Evolutionary conservation across 192 early-diverging fungal species (phyloP), one percentile per base, ranked within the genome.

Genomic region (Dimargaris verticillata): DNA sequence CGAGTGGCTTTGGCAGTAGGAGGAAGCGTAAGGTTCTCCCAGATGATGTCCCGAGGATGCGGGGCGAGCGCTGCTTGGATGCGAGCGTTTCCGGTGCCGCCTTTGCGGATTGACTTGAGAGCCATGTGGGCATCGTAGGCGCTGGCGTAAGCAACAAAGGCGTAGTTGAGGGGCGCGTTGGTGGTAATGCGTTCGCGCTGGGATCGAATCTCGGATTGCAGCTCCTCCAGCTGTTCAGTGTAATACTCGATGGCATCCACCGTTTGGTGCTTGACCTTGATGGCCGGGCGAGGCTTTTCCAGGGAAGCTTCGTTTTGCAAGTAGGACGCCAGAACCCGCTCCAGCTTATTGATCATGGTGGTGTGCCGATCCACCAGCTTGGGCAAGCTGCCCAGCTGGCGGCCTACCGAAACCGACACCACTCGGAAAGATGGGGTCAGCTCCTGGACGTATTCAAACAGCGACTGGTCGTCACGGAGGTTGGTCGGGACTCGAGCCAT

Each of bases 211-310:
- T 78, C 62, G 4, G 67, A 61, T 58, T 77, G 73, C 17, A 84
- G 66, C 1, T 53, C 60, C 62, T 84, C 78, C 0, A 88, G 81
- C 45, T 80, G 71, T 26, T 71, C 62, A 44, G 84, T 79, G 62
- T 84, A 84, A 60, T 84, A 77, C 53, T 86, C 79, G 54, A 88
- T 86, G 20, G 82, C 79, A 46, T 88, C 86, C 14, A 86, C 75
- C 33, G 75, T 72, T 41, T 62, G 63, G 25, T 74, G 69, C 11
- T 68, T 60, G 51, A 72, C 57, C 53, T 74, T 78, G 25, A 72
- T 64, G 60, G 57, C 61, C 1, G 75, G 75, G 14, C 75, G 68
- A 5, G 66, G 66, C 47, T 72, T 72, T 4, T 44, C 43, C 12
- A 67, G 44, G 45, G 63, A 61, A 50, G 67, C 62, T 22, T 44